Conservation (phyloP, 257 asterid genomes). For the Echium plantagineum region DNA sequence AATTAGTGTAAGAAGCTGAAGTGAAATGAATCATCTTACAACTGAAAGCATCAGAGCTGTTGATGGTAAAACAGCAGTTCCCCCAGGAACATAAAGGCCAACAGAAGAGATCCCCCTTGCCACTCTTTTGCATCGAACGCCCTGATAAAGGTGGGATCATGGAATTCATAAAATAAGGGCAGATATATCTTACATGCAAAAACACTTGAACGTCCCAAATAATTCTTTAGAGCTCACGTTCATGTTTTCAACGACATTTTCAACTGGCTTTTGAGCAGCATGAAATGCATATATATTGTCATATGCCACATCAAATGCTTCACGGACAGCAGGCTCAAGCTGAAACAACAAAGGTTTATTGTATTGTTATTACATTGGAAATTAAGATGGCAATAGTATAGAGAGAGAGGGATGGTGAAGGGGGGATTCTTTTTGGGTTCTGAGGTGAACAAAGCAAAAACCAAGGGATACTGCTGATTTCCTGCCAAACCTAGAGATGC, state of each 20-base stretch:
- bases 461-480: background rate
- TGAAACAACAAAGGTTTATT: conserved; percentile 17
- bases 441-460: background rate
- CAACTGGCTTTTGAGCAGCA: conserved; percentile 78
- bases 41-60: conserved; percentile 97
- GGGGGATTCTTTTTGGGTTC: too few relatives aligned
- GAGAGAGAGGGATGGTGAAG: background rate
- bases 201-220: background rate
- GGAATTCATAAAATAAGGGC: conserved; percentile 6
- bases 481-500: conserved; percentile 1
- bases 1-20: conserved; percentile 5
- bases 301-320: conserved; percentile 96
- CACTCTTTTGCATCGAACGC: conserved; percentile 92
- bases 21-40: conserved; percentile 42
- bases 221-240: conserved; percentile 33
- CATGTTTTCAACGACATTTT: conserved; percentile 80
- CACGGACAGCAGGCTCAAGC: conserved; percentile 75
- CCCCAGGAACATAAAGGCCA: conserved; percentile 99
- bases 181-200: background rate
- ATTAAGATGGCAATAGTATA: background rate
- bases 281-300: conserved; percentile 80
- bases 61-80: conserved; percentile 98
- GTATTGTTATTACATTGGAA: too few relatives aligned
- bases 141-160: conserved; percentile 34
- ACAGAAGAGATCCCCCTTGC: conserved; percentile 81